A percentile compares a stretch with the other conserved stretches of the same genome.
These are phyloP conservation scores for Clavulina sp. DNA, from an alignment of 768 basidiomycete genomes.

Conservation along the genomic window DNA sequence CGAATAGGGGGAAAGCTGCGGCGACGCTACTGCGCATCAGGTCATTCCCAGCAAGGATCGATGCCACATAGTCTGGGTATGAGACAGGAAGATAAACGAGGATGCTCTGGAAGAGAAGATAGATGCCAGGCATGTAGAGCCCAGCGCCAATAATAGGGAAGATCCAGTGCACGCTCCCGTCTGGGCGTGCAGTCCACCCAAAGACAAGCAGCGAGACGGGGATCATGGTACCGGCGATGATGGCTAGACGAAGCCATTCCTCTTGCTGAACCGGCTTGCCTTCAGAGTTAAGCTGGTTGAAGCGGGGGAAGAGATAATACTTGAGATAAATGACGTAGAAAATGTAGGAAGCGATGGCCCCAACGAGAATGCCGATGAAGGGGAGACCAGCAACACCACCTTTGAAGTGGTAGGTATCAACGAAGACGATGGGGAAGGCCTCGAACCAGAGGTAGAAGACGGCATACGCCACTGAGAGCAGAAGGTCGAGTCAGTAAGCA, in stretches of 20 bases:
- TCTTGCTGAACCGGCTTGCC: constrained; percentile 16
- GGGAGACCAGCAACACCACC: constrained; percentile 13
- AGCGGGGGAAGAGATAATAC: constrained; percentile 20
- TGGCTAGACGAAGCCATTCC: constrained; percentile 19
- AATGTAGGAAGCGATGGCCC: constrained; percentile 10
- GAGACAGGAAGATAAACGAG: too few species aligned
- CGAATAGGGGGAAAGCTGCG: too few species aligned
- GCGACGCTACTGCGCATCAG: too few species aligned
- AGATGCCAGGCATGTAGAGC: too few species aligned
- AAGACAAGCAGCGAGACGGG: constrained; percentile 24
- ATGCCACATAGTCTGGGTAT: too few species aligned
- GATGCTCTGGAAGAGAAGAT: too few species aligned
- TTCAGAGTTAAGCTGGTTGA: constrained; percentile 15
- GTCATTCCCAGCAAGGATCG: too few species aligned
- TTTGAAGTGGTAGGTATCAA: constrained; percentile 13
- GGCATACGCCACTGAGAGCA: constrained; percentile 13
- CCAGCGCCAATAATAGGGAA: too few species aligned
- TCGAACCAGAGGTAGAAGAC: constrained; percentile 16
- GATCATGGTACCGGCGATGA: constrained; percentile 19
- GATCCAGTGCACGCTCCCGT: too few species aligned
- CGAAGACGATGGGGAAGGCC: constrained; percentile 18
- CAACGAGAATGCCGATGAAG: constrained; percentile 16
- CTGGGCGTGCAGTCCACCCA: constrained; percentile 22
- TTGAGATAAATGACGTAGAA: constrained; percentile 6
- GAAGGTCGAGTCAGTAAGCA: too few species aligned